Evolutionary conservation across 306 rosid genomes (phyloP).

Genomic region (Trifolium pratense): DNA sequence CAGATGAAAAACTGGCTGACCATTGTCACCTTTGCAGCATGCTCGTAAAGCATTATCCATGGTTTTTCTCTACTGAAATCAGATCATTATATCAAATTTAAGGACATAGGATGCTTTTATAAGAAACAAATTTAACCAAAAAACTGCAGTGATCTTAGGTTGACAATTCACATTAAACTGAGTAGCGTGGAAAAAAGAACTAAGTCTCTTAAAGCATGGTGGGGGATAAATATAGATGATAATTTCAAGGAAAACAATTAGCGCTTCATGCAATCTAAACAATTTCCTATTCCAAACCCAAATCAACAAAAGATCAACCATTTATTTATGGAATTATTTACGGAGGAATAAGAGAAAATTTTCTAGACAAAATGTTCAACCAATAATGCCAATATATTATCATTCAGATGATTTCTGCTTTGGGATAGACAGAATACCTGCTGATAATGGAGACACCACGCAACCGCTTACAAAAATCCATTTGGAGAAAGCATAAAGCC

Average conservation of each 20-base stretch:
- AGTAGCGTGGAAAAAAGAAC: slow-evolving; percentile 2
- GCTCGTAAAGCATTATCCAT: slow-evolving; percentile 99
- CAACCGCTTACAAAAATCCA: slow-evolving; percentile 94
- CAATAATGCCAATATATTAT: slow-evolving; percentile 37
- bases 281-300: slow-evolving; percentile 7
- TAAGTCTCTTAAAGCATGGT: background rate
- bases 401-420: slow-evolving; percentile 15
- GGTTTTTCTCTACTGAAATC: slow-evolving; percentile 89
- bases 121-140: background rate
- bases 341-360: slow-evolving; percentile 9
- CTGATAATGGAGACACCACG: slow-evolving; percentile 91
- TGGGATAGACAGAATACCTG: slow-evolving; percentile 65
- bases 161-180: background rate
- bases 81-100: slow-evolving; percentile 29
- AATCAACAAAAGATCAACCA: slow-evolving; percentile 19
- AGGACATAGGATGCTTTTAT: slow-evolving; percentile 19
- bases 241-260: slow-evolving; percentile 22
- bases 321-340: slow-evolving; percentile 14
- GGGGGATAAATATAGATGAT: background rate
- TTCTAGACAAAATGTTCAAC: slow-evolving; percentile 12
- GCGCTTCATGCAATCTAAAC: slow-evolving; percentile 5
- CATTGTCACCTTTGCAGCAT: slow-evolving; percentile 98
- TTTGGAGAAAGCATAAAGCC: background rate
- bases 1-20: slow-evolving; percentile 78
- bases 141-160: slow-evolving; percentile 3